phyloP scores from a whole-genome alignment of 2,329 filamentous ascomycete genomes.

The Sclerotinia spermophila region DNA sequence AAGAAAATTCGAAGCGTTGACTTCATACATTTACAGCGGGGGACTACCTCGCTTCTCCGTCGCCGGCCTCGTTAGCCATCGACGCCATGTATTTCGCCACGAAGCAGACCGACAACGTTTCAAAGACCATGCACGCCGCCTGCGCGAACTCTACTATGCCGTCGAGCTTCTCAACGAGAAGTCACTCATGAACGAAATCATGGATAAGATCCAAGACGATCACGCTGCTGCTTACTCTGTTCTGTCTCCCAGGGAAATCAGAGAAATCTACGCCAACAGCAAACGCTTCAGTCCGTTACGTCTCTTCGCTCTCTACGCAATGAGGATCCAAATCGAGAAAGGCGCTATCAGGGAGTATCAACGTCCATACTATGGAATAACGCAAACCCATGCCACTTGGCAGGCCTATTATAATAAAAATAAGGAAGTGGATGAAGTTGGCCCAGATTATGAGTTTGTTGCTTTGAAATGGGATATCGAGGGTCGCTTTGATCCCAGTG shows the following conservation, averaged over 20 bases:
- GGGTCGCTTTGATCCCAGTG: neutral
- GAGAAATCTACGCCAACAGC: neutral
- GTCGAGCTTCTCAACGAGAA: neutral
- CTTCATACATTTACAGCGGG: neutral
- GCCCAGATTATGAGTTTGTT: neutral
- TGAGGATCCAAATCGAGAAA: neutral
- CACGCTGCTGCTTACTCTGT: neutral
- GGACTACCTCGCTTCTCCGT: neutral
- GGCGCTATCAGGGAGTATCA: fast-evolving
- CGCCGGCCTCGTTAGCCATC: neutral
- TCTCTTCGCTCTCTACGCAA: neutral
- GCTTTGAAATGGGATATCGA: neutral
- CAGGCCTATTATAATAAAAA: too few species aligned
- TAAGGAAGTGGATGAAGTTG: neutral
- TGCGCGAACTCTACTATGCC: neutral
- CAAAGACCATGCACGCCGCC: too few species aligned
- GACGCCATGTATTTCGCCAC: too few species aligned
- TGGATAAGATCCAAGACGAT: neutral
- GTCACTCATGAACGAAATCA: neutral
- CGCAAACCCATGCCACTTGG: neutral
- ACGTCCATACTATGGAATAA: neutral
- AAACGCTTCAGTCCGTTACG: neutral
- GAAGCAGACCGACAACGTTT: neutral
- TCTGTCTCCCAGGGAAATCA: neutral
- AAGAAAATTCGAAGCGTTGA: neutral